Evolutionary conservation across 2,329 filamentous ascomycete species (phyloP).

Genomic region (Ophiostoma pallidulum): DNA sequence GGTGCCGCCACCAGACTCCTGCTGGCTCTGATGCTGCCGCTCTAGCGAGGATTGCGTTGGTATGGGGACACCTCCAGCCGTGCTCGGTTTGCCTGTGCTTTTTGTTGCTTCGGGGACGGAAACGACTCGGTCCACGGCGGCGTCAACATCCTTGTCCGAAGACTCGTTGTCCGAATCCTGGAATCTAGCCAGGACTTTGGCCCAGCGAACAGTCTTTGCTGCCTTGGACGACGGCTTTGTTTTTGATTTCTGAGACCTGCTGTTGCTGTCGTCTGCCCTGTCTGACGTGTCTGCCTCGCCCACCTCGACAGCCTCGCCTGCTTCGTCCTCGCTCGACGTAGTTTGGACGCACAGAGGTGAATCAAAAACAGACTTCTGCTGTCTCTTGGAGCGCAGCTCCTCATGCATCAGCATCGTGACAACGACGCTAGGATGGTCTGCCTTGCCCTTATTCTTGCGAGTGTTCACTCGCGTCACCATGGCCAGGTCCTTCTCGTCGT

Average conservation of each 20-base stretch:
- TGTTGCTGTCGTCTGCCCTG: background rate
- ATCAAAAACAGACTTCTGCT: constrained; percentile 23
- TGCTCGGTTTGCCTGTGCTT: too few relatives aligned
- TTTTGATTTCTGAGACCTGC: background rate
- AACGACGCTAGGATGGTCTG: constrained; percentile 25
- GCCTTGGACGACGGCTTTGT: constrained; percentile 7
- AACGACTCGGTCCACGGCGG: background rate
- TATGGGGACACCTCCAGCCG: too few relatives aligned
- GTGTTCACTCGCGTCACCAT: constrained; percentile 35
- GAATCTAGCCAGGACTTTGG: constrained; percentile 22
- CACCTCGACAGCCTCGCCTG: background rate
- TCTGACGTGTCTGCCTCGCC: background rate
- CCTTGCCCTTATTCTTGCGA: constrained; percentile 33
- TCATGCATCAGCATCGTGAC: constrained; percentile 23
- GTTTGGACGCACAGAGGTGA: constrained; percentile 7
- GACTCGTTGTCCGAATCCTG: constrained; percentile 16
- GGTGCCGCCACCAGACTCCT: too few relatives aligned
- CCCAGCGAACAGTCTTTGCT: constrained; percentile 27
- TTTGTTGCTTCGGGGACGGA: too few relatives aligned
- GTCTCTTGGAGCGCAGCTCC: constrained; percentile 19
- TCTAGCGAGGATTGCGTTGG: too few relatives aligned
- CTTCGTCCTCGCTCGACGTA: background rate
- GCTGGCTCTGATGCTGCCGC: too few relatives aligned
- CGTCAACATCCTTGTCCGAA: background rate
- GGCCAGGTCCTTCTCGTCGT: constrained; percentile 33